Evolutionary conservation across 164 flowering plant genomes (phyloP).

Genomic region (Annona cherimola): DNA sequence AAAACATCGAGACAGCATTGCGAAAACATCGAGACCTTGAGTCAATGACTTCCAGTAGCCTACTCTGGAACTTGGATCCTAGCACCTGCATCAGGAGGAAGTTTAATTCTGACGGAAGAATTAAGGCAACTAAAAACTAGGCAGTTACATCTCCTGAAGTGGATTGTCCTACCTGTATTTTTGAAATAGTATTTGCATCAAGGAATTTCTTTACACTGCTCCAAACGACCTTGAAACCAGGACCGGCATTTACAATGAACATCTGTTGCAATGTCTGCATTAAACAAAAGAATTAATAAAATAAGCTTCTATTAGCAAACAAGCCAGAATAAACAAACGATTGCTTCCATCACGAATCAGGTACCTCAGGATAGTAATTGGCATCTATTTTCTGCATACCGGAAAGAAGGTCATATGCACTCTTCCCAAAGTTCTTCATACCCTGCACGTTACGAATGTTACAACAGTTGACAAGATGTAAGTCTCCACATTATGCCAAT

Average conservation of each 20-base stretch:
- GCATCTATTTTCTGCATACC: constrained; percentile 70
- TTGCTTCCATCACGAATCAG: neutral
- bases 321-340: neutral
- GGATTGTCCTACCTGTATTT: constrained; percentile 59
- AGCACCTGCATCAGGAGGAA: constrained; percentile 49
- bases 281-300: neutral
- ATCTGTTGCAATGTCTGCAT: constrained; percentile 75
- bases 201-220: constrained; percentile 78
- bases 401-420: constrained; percentile 66
- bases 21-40: constrained; percentile 39
- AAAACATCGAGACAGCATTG: constrained; percentile 21
- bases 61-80: constrained; percentile 58
- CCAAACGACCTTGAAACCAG: constrained; percentile 92
- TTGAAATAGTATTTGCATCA: constrained; percentile 70
- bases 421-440: constrained; percentile 60
- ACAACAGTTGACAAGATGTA: neutral
- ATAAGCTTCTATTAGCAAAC: neutral
- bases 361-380: constrained; percentile 90
- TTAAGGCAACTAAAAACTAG: neutral
- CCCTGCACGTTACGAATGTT: constrained; percentile 40
- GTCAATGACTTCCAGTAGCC: constrained; percentile 71
- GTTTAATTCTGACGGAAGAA: neutral
- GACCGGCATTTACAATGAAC: constrained; percentile 91
- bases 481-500: neutral
- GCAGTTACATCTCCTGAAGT: neutral